These are phyloP conservation scores for Aphanomyces euteiches DNA, from an alignment of 352 stramenopile genomes.

Conservation along the genomic window DNA sequence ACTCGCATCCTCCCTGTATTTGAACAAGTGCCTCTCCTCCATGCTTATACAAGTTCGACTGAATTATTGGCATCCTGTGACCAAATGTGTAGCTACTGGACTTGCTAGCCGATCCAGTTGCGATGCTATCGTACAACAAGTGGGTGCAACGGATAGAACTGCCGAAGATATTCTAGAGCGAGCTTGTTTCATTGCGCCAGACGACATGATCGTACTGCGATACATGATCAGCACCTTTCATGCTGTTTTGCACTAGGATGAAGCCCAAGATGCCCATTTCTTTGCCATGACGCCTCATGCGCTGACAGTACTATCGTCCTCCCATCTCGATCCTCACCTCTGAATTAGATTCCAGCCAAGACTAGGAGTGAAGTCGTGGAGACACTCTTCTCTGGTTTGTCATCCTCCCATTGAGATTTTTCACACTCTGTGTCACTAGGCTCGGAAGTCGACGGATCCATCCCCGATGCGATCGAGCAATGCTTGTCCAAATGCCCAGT, in stretches of 20 bases:
- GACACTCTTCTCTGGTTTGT: slow-evolving; percentile 36
- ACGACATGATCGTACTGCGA: too few relatives aligned
- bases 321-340: background rate
- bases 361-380: slow-evolving; percentile 33
- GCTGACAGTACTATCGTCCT: slow-evolving; percentile 31
- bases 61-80: background rate
- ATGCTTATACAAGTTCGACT: slow-evolving; percentile 59
- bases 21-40: slow-evolving; percentile 72
- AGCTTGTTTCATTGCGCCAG: slow-evolving; percentile 53
- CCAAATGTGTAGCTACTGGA: slow-evolving; percentile 11
- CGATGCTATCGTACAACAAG: background rate
- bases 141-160: background rate
- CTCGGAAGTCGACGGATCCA: slow-evolving; percentile 40
- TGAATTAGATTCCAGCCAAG: slow-evolving; percentile 31
- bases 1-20: slow-evolving; percentile 72
- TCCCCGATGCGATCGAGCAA: slow-evolving; percentile 55
- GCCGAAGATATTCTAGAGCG: slow-evolving; percentile 68
- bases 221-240: slow-evolving; percentile 4
- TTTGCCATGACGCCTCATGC: slow-evolving; percentile 39
- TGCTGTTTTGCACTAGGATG: background rate
- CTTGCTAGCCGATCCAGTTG: slow-evolving; percentile 11
- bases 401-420: background rate
- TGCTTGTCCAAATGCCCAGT: slow-evolving; percentile 55
- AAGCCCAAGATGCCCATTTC: slow-evolving; percentile 41
- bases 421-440: slow-evolving; percentile 32